Evolutionary conservation across 805 yeast genomes (phyloP).

Genomic region (Metahyphopichia silvanorum): DNA sequence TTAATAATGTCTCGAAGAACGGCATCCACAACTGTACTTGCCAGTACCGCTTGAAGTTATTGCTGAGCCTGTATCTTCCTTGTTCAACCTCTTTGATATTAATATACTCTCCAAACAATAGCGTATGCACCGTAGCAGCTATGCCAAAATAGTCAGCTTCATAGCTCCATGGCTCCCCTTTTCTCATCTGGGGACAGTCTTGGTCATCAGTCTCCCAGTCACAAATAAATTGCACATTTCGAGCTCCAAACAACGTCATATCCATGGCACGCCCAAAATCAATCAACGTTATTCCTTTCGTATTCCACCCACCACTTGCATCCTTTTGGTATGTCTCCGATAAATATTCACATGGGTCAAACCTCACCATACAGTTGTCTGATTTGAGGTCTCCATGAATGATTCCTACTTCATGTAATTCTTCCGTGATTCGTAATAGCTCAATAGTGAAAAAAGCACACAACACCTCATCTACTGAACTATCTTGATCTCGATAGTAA

Average conservation of each 20-base stretch:
- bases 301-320: slow-evolving; percentile 45
- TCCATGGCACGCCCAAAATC: slow-evolving; percentile 86
- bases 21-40: slow-evolving; percentile 66
- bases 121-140: slow-evolving; percentile 68
- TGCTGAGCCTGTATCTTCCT: slow-evolving; percentile 34
- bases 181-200: slow-evolving; percentile 71
- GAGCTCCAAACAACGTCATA: slow-evolving; percentile 49
- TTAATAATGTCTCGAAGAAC: slow-evolving; percentile 60
- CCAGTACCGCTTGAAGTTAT: slow-evolving; percentile 71
- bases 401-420: slow-evolving; percentile 62
- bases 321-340: slow-evolving; percentile 25
- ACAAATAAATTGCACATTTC: slow-evolving; percentile 48
- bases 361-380: slow-evolving; percentile 78
- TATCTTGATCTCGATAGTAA: slow-evolving; percentile 25
- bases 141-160: slow-evolving; percentile 83
- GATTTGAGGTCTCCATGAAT: slow-evolving; percentile 86
- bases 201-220: slow-evolving; percentile 61
- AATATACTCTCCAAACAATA: slow-evolving; percentile 69
- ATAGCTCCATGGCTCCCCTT: slow-evolving; percentile 62
- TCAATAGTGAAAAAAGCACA: slow-evolving; percentile 64
- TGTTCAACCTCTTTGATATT: slow-evolving; percentile 29
- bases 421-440: slow-evolving; percentile 54
- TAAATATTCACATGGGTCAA: slow-evolving; percentile 21
- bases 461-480: slow-evolving; percentile 55
- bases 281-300: slow-evolving; percentile 59